Base-by-base conservation (phyloP, 2,329 filamentous ascomycete species). In the Fusarium camptoceras region DNA sequence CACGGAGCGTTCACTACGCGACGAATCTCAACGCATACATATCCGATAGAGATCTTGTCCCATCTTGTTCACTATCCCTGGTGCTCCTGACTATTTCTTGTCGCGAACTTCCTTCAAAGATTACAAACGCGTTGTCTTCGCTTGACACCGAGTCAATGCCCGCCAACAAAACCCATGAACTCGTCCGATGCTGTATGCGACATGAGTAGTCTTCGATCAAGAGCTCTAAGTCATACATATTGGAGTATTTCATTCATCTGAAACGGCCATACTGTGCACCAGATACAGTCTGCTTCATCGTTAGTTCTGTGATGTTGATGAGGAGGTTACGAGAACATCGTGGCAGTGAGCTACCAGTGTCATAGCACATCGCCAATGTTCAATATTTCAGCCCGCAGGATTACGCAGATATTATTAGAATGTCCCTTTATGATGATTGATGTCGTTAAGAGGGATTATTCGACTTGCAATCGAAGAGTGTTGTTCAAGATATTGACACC, bases 21-120 rank as follows among this genome's bases (percentile, higher is more conserved):
- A 2, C 9, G 34, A 10, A 10, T 10, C 5, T 37, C 18, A 18
- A 37, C 34, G 34, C n/a, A 4, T n/a, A 0, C 34, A 37, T n/a
- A 16, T 6, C 34, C 6, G 3, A 11, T 11, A 37, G 18, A n/a
- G 0, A 9, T 37, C 9, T 0, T 10, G 6, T 11, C 2, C 18
- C 16, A 5, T 37, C 3, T 6, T 2, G 5, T 7, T n/a, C 34
- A 37, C 18, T 18, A 18, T 18, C 16, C 10, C 2, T 10, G 31
- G 8, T 18, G 9, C 11, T 5, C 9, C 10, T 5, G 9, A 18
- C 9, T 37, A 37, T n/a, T 0, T 18, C 16, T 10, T 18, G 4
- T 37, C 8, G 31, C 5, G 16, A 37, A 18, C 34, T 37, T 12
- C 9, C 34, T 11, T 37, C 18, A 12, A 11, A 37, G 3, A 37